Evolutionary conservation across 2,329 filamentous ascomycete genomes (phyloP).

Genomic region (Monosporascus sp.): DNA sequence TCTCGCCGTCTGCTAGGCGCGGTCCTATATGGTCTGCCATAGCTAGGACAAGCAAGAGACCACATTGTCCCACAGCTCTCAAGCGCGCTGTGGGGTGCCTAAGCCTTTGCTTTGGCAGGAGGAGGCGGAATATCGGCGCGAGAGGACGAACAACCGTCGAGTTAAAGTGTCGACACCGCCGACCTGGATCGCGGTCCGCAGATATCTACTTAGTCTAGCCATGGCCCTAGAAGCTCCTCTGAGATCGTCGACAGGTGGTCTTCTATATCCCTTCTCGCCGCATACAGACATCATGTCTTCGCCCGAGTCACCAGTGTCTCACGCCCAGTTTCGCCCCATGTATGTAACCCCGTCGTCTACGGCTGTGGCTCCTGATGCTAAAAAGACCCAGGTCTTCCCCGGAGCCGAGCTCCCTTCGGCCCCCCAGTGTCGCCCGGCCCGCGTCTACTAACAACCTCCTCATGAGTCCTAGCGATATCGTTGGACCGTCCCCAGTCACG

Average conservation of each 20-base stretch:
- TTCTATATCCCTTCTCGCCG: conserved; percentile 48
- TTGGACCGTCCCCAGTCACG: conserved; percentile 78
- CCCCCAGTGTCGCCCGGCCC: conserved; percentile 46
- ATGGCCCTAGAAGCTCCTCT: conserved; percentile 61
- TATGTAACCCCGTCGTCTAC: conserved; percentile 29
- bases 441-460: conserved; percentile 49
- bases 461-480: conserved; percentile 61
- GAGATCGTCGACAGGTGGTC: conserved; percentile 55
- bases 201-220: conserved; percentile 16
- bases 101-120: conserved; percentile 10
- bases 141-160: conserved; percentile 12
- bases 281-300: conserved; percentile 50
- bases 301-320: conserved; percentile 44
- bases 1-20: neutral
- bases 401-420: conserved; percentile 46
- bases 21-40: neutral
- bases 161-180: conserved; percentile 8
- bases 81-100: neutral
- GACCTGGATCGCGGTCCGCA: conserved; percentile 12
- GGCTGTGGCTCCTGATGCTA: conserved; percentile 1
- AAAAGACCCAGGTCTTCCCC: conserved; percentile 28
- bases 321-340: conserved; percentile 47
- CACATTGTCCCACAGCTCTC: neutral
- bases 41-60: neutral
- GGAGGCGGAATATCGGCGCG: conserved; percentile 14